Evolutionary conservation across 805 yeast species (phyloP), one percentile per base, ranked within the genome.

Genomic region (Ogataea haglerorum): DNA sequence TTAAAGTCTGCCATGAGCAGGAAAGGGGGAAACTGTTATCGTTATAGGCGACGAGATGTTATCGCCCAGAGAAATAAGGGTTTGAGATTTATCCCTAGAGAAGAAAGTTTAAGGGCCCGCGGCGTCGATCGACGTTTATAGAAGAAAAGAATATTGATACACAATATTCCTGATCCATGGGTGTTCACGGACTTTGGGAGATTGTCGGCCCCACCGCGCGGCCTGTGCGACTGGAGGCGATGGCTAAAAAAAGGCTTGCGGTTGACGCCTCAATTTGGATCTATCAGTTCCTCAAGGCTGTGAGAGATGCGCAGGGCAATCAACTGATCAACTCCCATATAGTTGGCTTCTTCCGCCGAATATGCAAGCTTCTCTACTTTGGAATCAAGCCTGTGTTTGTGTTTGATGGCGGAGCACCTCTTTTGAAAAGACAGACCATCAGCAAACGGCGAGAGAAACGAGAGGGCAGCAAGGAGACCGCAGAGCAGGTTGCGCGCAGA

Each of bases 221-320:
- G 36, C 96, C 99, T 0, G 95, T 93, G 2, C 73, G 91, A 39
- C 71, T 93, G 21, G 98, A 91, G 59, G 81, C 95, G 0, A 70
- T 93, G 25, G 75, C 85, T 16, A 80, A 89, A 43, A 84, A 82
- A 57, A 70, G 75, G 38, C 68, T 93, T 53, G 99, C 99, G 0
- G 91, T 93, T 6, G 99, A 93, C 69, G 99, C 99, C 1, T 91
- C 98, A 2, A 93, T 93, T 48, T 93, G 99, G 99, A 85, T 93
- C 40, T 93, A 93, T 58, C 99, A 93, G 61, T 93, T 93, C 57
- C 68, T 93, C 48, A 93, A 91, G 60, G 98, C 98, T 1, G 95
- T 93, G 16, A 73, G 98, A 51, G 95, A 89, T 58, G 65, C 76
- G 28, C 83, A 84, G 22, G 99, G 98, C 6, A 77, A 83, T 44